Percentiles rank a stretch among this genome's conserved stretches.
These are phyloP conservation scores for Pythium volutum DNA, from an alignment of 352 stramenopile genomes.

Conservation along the genomic window DNA sequence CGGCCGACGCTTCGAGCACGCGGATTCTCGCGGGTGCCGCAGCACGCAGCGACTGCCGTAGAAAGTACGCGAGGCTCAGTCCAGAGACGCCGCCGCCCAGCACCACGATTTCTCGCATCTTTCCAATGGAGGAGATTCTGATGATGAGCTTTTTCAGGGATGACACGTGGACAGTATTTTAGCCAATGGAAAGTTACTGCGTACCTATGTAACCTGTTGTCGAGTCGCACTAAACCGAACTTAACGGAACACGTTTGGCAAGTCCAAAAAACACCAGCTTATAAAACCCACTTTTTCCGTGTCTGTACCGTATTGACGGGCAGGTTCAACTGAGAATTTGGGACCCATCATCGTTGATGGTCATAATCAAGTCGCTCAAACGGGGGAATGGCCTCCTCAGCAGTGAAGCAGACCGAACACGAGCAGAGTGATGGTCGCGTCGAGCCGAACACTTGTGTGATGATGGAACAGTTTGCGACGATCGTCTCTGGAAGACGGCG, in stretches of 20 bases:
- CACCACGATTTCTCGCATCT: conserved; percentile 63
- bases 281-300: neutral
- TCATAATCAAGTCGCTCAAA: conserved; percentile 7
- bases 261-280: neutral
- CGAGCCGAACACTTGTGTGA: too few relatives aligned
- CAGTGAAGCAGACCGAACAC: neutral
- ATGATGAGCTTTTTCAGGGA: neutral
- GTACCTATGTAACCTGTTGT: neutral
- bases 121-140: neutral
- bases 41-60: conserved; percentile 47
- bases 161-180: neutral
- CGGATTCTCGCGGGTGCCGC: conserved; percentile 44
- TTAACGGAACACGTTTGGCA: neutral
- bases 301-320: too few relatives aligned
- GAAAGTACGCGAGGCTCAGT: conserved; percentile 71
- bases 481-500: too few relatives aligned
- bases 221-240: neutral
- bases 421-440: conserved; percentile 7
- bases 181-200: neutral
- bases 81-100: conserved; percentile 81
- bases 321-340: too few relatives aligned
- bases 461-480: too few relatives aligned
- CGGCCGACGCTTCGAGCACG: conserved; percentile 57
- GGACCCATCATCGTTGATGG: neutral
- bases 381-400: neutral